Conservation (phyloP, 2,329 filamentous ascomycete species). For the Talaromyces funiculosus region DNA sequence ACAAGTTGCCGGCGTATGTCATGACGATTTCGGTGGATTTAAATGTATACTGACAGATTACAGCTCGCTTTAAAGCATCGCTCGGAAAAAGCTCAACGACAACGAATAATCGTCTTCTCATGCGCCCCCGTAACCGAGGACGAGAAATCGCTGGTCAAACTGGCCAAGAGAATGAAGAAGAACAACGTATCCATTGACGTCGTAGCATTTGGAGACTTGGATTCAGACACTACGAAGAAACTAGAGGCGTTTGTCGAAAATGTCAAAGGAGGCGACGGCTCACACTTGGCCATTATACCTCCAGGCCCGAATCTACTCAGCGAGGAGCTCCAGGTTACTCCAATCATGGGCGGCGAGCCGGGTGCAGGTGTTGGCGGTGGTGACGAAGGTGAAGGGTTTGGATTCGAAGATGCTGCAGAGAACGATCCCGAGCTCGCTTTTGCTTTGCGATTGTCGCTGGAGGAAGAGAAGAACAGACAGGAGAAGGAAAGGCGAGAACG, state of each 20-base stretch:
- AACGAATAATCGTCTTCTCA: slow-evolving; percentile 94
- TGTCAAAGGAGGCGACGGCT: slow-evolving; percentile 86
- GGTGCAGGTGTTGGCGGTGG: slow-evolving; percentile 47
- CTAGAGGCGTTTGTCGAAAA: slow-evolving; percentile 88
- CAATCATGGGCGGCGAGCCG: slow-evolving; percentile 81
- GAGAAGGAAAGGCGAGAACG: slow-evolving; percentile 77
- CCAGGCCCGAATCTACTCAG: slow-evolving; percentile 88
- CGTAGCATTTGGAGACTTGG: slow-evolving; percentile 87
- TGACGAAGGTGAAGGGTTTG: slow-evolving; percentile 50
- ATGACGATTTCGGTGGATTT: neutral
- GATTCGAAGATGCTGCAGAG: slow-evolving; percentile 80
- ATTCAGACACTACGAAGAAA: slow-evolving; percentile 83
- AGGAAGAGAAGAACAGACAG: slow-evolving; percentile 92
- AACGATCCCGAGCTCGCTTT: slow-evolving; percentile 86
- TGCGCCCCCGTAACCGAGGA: slow-evolving; percentile 89
- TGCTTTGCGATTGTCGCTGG: slow-evolving; percentile 93
- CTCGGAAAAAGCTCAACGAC: slow-evolving; percentile 93
- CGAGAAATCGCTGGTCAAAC: slow-evolving; percentile 78
- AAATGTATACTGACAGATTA: slow-evolving; percentile 14
- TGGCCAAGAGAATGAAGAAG: slow-evolving; percentile 99
- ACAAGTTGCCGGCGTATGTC: slow-evolving; percentile 82
- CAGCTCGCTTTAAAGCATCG: slow-evolving; percentile 95
- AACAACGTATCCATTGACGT: slow-evolving; percentile 91
- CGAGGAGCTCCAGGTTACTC: slow-evolving; percentile 82
- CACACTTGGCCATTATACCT: slow-evolving; percentile 82